Evolutionary conservation across 768 basidiomycete genomes (phyloP).

Genomic region (Leucocoprinus sp.): DNA sequence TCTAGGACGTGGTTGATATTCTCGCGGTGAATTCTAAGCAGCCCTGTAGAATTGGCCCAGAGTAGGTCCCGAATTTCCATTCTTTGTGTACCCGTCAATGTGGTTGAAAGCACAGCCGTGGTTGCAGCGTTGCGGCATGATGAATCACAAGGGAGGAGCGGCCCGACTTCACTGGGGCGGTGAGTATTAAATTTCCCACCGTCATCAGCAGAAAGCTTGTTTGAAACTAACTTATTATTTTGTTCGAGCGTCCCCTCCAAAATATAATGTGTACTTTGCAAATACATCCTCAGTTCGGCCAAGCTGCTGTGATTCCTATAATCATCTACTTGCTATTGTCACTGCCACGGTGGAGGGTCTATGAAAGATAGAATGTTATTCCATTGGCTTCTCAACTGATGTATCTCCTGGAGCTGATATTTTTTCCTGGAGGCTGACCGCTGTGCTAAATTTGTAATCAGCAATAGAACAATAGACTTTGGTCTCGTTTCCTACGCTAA

Average conservation of each 20-base stretch:
- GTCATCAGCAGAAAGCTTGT: constrained; percentile 6
- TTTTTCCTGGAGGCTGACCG: too few relatives aligned
- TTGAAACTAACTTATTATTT: constrained; percentile 2
- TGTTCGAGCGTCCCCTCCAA: not conserved
- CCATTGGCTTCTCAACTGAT: too few relatives aligned
- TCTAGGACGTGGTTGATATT: constrained; percentile 37
- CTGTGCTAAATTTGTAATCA: too few relatives aligned
- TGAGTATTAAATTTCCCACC: constrained; percentile 8
- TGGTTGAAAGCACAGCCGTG: constrained; percentile 3
- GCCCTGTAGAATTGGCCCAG: constrained; percentile 34
- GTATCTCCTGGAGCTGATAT: too few relatives aligned
- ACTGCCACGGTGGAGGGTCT: too few relatives aligned
- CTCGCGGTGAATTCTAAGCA: constrained; percentile 42
- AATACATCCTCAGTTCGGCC: not conserved
- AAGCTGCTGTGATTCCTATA: too few relatives aligned
- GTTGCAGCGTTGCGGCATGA: constrained; percentile 4
- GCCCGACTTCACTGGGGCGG: constrained; percentile 7
- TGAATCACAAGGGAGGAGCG: constrained; percentile 7
- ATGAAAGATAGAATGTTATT: too few relatives aligned
- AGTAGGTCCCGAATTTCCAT: constrained; percentile 35
- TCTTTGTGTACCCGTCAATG: not conserved
- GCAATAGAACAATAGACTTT: too few relatives aligned
- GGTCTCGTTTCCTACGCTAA: too few relatives aligned
- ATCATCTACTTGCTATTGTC: too few relatives aligned
- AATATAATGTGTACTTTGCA: too few relatives aligned